Conservation (phyloP, 2,329 filamentous ascomycete genomes). For the Fusarium caatingaense region DNA sequence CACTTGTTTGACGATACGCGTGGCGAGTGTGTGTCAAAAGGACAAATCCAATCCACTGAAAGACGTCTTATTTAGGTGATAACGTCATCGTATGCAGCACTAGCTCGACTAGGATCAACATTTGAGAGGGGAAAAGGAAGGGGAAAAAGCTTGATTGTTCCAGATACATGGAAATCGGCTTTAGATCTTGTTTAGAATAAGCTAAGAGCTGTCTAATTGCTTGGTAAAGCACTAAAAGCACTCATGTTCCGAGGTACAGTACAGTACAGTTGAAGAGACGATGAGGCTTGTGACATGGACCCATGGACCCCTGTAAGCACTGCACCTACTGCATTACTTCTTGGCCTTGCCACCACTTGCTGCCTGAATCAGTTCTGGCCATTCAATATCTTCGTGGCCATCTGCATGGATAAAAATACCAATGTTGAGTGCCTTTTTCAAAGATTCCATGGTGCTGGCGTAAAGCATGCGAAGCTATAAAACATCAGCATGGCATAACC, state of each 20-base stretch:
- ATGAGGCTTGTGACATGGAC: neutral
- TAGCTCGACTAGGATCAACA: conserved; percentile 17
- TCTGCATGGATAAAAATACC: conserved; percentile 33
- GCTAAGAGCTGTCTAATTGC: neutral
- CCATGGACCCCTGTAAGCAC: neutral
- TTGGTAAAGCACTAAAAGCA: neutral
- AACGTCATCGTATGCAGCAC: conserved; percentile 40
- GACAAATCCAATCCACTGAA: conserved; percentile 24
- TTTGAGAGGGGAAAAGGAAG: neutral
- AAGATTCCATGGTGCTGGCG: conserved; percentile 38
- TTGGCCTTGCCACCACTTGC: conserved; percentile 27
- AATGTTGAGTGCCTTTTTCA: conserved; percentile 35
- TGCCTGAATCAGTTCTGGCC: conserved; percentile 17
- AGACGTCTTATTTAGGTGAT: neutral
- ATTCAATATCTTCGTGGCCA: conserved; percentile 25
- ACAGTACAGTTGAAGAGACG: neutral
- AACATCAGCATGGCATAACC: neutral
- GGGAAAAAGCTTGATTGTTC: conserved; percentile 25
- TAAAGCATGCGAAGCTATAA: conserved; percentile 37
- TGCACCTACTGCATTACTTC: neutral
- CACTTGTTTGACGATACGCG: conserved; percentile 25
- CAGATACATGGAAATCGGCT: conserved; percentile 6
- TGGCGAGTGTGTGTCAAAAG: conserved; percentile 31
- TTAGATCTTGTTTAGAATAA: neutral
- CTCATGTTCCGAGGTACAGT: neutral